These are phyloP conservation scores for Paulownia fortunei DNA, from an alignment of 257 asterid genomes.

Conservation along the genomic window DNA sequence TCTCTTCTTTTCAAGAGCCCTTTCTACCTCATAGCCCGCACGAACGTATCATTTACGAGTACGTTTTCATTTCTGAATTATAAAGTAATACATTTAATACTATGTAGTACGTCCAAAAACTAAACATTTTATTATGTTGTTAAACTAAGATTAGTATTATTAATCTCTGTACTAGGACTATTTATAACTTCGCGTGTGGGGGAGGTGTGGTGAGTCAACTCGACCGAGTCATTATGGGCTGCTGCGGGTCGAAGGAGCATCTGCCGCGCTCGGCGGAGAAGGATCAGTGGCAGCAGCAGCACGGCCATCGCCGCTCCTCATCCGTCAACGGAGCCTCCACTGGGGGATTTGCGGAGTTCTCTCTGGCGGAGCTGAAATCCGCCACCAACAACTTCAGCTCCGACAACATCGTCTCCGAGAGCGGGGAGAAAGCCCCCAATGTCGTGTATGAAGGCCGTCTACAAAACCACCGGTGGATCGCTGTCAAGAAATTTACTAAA, in stretches of 20 bases:
- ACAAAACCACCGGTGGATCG: constrained; percentile 88
- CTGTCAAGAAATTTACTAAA: constrained; percentile 85
- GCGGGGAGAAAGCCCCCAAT: constrained; percentile 97
- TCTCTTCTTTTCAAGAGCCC: constrained; percentile 18
- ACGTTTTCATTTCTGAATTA: not conserved
- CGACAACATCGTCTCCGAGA: constrained; percentile 85
- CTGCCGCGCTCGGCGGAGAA: constrained; percentile 54
- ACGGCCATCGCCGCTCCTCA: constrained; percentile 60
- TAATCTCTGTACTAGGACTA: not conserved
- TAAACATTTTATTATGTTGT: constrained; percentile 5
- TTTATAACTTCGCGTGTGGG: constrained; percentile 25
- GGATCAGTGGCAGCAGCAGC: constrained; percentile 53
- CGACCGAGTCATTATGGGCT: constrained; percentile 74
- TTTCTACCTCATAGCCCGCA: constrained; percentile 38
- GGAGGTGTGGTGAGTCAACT: constrained; percentile 53
- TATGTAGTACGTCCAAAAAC: not conserved
- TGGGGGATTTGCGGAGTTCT: constrained; percentile 81
- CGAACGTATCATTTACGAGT: constrained; percentile 25
- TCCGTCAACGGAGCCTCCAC: constrained; percentile 57
- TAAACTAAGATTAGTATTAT: not conserved
- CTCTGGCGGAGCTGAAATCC: constrained; percentile 72
- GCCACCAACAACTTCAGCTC: constrained; percentile 94
- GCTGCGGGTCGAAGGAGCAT: constrained; percentile 62
- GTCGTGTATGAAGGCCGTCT: constrained; percentile 83
- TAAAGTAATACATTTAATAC: constrained; percentile 9